A percentile compares a stretch with the other conserved stretches of the same genome.
These are phyloP conservation scores for Spirogloea muscicola DNA, from an alignment of 139 green algal genomes.

Conservation along the genomic window DNA sequence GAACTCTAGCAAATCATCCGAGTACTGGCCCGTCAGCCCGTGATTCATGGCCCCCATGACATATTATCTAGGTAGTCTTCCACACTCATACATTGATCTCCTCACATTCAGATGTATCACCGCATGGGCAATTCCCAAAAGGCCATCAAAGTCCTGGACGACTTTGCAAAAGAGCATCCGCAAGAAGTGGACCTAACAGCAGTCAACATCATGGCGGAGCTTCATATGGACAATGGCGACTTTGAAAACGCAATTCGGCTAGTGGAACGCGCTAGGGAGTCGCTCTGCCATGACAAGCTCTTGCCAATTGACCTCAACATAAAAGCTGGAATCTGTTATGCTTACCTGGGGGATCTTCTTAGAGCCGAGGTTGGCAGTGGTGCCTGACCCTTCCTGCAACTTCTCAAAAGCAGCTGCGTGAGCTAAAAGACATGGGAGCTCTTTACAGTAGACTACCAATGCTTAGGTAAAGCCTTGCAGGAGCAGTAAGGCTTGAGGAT, in stretches of 20 bases:
- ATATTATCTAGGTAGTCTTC: too few species aligned
- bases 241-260: conserved; percentile 54
- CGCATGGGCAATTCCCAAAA: conserved; percentile 45
- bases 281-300: conserved; percentile 35
- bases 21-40: too few species aligned
- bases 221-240: conserved; percentile 50
- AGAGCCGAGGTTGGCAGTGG: conserved; percentile 27
- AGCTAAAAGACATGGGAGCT: too few species aligned
- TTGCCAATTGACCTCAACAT: conserved; percentile 69
- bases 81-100: conserved; percentile 1
- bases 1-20: too few species aligned
- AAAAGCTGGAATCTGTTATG: conserved; percentile 57
- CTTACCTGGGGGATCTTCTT: conserved; percentile 54
- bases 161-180: conserved; percentile 15
- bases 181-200: conserved; percentile 62
- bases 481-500: too few species aligned
- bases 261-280: conserved; percentile 54
- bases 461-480: too few species aligned
- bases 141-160: conserved; percentile 53
- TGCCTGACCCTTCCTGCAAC: not conserved
- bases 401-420: too few species aligned
- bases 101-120: conserved; percentile 61
- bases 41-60: too few species aligned
- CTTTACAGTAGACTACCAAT: too few species aligned
- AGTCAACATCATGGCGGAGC: conserved; percentile 84